These are phyloP conservation scores for Trichaptum fuscoviolaceum DNA, from an alignment of 768 basidiomycete species.

Conservation along the genomic window DNA sequence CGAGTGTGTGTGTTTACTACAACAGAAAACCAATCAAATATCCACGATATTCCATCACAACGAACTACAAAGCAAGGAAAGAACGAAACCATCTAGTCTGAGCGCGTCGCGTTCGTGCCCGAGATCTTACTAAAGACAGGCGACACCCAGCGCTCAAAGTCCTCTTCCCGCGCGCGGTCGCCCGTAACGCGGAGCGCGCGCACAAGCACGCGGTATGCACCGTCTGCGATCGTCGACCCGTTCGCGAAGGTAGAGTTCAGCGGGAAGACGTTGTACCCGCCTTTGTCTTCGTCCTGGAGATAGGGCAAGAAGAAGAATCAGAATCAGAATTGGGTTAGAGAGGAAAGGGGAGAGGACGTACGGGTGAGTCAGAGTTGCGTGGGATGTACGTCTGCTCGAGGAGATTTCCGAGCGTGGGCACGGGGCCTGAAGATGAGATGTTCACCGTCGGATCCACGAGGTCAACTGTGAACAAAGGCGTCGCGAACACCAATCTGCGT, in stretches of 20 bases:
- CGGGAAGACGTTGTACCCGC: constrained; percentile 24
- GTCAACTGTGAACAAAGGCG: constrained; percentile 40
- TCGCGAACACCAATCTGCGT: constrained; percentile 42
- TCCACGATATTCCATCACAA: too few species aligned
- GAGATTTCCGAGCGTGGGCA: constrained; percentile 46
- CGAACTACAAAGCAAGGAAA: too few species aligned
- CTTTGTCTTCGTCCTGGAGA: constrained; percentile 24
- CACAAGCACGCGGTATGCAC: constrained; percentile 36
- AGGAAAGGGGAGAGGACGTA: constrained; percentile 10
- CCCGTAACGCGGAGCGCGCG: constrained; percentile 41
- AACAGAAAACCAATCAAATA: too few species aligned
- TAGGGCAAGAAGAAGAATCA: too few species aligned
- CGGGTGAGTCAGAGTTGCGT: constrained; percentile 35
- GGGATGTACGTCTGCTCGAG: constrained; percentile 41
- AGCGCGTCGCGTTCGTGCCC: neutral
- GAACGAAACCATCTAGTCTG: too few species aligned
- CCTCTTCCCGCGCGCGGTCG: constrained; percentile 30
- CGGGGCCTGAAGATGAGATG: constrained; percentile 40
- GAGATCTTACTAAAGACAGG: constrained; percentile 21
- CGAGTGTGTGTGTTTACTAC: too few species aligned
- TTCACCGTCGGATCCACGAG: constrained; percentile 40
- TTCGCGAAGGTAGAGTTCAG: constrained; percentile 28
- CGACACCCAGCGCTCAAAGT: constrained; percentile 39
- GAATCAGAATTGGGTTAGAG: too few species aligned
- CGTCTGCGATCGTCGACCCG: constrained; percentile 35